These are phyloP conservation scores for Podospora didyma DNA, from an alignment of 495 filamentous ascomycete genomes.

Conservation along the genomic window DNA sequence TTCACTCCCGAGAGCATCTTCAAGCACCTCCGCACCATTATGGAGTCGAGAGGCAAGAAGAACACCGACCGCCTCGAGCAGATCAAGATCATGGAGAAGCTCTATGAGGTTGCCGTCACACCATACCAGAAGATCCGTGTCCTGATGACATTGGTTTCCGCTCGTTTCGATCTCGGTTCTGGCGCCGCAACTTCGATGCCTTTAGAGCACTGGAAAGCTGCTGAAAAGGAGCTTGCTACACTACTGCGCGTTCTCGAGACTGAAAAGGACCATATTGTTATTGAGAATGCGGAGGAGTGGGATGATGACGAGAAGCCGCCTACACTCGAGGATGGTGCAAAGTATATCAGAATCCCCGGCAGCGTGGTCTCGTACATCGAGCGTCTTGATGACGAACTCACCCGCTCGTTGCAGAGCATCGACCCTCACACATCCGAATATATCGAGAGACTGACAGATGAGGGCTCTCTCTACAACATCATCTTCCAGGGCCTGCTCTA, in stretches of 20 bases:
- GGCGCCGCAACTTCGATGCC: slow-evolving; percentile 83
- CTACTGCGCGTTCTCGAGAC: slow-evolving; percentile 77
- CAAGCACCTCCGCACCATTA: slow-evolving; percentile 87
- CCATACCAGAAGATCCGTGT: slow-evolving; percentile 95
- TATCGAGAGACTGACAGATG: slow-evolving; percentile 88
- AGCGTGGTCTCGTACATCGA: slow-evolving; percentile 93
- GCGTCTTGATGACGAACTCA: slow-evolving; percentile 95
- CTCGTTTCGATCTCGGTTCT: slow-evolving; percentile 87
- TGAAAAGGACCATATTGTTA: slow-evolving; percentile 72
- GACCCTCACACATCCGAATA: slow-evolving; percentile 99
- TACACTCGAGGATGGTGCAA: slow-evolving; percentile 62
- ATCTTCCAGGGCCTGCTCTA: slow-evolving; percentile 85
- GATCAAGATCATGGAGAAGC: slow-evolving; percentile 95
- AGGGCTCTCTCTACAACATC: slow-evolving; percentile 86
- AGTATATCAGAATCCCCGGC: slow-evolving; percentile 80
- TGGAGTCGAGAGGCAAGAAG: slow-evolving; percentile 96
- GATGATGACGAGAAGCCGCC: slow-evolving; percentile 96
- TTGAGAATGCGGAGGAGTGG: slow-evolving; percentile 95
- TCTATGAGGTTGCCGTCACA: slow-evolving; percentile 78
- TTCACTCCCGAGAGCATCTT: slow-evolving; percentile 98
- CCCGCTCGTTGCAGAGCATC: slow-evolving; percentile 89
- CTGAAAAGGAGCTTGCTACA: slow-evolving; percentile 75
- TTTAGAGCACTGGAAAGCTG: slow-evolving; percentile 93
- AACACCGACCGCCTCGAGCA: slow-evolving; percentile 94
- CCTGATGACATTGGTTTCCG: slow-evolving; percentile 86